phyloP scores from a whole-genome alignment of 2,329 filamentous ascomycete species.

The Mycosphaerella arachidis region DNA sequence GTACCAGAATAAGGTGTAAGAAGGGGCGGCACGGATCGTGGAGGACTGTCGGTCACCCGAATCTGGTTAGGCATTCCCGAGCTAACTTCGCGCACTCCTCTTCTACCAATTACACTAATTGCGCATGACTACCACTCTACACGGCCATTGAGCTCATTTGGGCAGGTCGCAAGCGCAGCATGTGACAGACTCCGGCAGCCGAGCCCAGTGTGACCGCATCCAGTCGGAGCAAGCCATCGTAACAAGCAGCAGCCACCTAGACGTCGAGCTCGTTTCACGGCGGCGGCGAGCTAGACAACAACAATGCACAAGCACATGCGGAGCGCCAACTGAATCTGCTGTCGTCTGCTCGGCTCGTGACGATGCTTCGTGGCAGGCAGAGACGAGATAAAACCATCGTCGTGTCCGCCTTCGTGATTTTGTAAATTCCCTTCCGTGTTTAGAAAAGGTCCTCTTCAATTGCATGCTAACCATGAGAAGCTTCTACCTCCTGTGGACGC shows the following conservation, averaged over 20 bases:
- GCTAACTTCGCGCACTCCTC: not conserved
- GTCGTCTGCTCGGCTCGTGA: not conserved
- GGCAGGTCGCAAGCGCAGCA: not conserved
- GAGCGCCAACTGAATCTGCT: not conserved
- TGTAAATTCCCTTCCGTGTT: not conserved
- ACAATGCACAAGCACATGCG: not conserved
- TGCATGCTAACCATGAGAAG: constrained; percentile 8
- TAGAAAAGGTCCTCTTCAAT: not conserved
- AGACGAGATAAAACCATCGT: not conserved
- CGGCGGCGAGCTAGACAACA: not conserved
- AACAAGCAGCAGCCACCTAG: not conserved
- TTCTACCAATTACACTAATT: not conserved
- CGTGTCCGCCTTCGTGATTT: not conserved
- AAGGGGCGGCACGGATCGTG: not conserved
- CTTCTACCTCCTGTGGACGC: constrained; percentile 9
- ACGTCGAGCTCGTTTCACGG: not conserved
- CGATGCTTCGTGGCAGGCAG: not conserved
- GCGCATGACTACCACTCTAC: not conserved
- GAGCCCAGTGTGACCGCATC: not conserved
- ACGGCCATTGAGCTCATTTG: not conserved
- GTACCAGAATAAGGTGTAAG: constrained; percentile 20
- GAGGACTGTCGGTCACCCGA: not conserved
- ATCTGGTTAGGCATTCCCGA: not conserved
- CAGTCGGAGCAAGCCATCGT: not conserved
- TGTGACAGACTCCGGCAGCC: not conserved